These are phyloP conservation scores for Gynostemma pentaphyllum DNA, from an alignment of 306 rosid genomes.

Conservation along the genomic window DNA sequence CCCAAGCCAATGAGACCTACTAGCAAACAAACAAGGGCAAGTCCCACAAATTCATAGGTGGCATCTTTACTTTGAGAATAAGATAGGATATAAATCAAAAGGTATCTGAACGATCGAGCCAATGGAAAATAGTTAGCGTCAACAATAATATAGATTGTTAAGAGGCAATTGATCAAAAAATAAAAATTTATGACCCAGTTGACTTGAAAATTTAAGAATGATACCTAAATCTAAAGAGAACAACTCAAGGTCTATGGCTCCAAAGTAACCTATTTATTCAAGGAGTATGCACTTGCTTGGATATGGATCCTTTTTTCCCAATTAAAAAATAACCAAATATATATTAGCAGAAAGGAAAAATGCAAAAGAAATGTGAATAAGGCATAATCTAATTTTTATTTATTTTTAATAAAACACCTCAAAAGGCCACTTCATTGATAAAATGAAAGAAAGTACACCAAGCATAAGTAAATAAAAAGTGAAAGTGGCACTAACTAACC, in stretches of 20 bases:
- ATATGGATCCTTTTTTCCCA: neutral
- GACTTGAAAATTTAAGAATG: neutral
- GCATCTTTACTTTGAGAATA: slow-evolving; percentile 47
- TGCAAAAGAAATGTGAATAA: neutral
- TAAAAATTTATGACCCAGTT: neutral
- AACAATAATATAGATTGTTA: neutral
- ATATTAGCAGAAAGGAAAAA: neutral
- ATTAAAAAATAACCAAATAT: neutral
- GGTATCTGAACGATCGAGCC: slow-evolving; percentile 50
- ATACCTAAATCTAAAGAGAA: neutral
- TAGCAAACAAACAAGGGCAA: slow-evolving; percentile 45
- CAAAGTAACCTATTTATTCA: neutral
- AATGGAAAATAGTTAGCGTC: slow-evolving; percentile 18
- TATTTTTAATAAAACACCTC: too few relatives aligned
- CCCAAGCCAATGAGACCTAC: slow-evolving; percentile 80
- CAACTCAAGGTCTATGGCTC: neutral
- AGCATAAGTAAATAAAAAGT: too few relatives aligned
- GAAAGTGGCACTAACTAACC: too few relatives aligned
- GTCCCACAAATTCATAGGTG: slow-evolving; percentile 35
- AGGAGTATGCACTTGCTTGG: neutral
- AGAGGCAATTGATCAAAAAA: neutral
- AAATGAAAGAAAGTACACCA: too few relatives aligned
- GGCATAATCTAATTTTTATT: neutral
- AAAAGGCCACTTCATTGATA: too few relatives aligned
- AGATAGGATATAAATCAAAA: slow-evolving; percentile 57